Percentiles rank a stretch among this genome's conserved stretches.
Conservation (phyloP, 106 monocot genomes). For the Hemerocallis citrina region DNA sequence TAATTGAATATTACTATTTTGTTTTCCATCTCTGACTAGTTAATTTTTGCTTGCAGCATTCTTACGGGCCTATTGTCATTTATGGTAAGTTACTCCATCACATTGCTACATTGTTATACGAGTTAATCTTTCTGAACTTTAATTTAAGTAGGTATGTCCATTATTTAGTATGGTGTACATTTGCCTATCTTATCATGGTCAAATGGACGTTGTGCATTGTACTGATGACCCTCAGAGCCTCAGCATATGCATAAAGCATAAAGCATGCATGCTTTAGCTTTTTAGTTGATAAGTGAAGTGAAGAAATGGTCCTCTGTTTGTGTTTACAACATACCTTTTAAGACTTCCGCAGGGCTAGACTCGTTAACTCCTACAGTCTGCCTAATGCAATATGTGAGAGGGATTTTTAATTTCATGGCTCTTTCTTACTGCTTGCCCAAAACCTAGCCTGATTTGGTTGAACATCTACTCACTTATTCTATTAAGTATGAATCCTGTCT, state of each 20-base stretch:
- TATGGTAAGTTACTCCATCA: conserved; percentile 69
- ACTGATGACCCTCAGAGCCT: not conserved
- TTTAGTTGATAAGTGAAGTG: not conserved
- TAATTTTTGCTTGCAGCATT: conserved; percentile 63
- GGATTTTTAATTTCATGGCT: not conserved
- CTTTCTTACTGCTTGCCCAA: not conserved
- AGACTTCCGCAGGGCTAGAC: too few relatives aligned
- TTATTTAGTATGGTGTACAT: not conserved
- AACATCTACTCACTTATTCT: not conserved
- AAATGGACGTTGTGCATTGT: not conserved
- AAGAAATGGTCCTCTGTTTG: not conserved
- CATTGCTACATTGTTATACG: not conserved
- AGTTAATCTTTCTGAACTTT: not conserved
- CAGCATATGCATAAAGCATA: not conserved
- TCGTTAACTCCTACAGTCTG: too few relatives aligned
- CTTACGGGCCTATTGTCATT: conserved; percentile 94
- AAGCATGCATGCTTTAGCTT: not conserved
- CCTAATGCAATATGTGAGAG: too few relatives aligned
- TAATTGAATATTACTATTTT: not conserved
- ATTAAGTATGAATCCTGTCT: not conserved
- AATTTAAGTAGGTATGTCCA: too few relatives aligned
- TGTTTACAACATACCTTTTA: not conserved
- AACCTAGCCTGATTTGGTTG: not conserved
- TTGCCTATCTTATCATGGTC: too few relatives aligned
- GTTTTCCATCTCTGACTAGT: conserved; percentile 1